Evolutionary conservation across 139 green algal genomes (phyloP).

Genomic region (Yamagishiella unicocca): DNA sequence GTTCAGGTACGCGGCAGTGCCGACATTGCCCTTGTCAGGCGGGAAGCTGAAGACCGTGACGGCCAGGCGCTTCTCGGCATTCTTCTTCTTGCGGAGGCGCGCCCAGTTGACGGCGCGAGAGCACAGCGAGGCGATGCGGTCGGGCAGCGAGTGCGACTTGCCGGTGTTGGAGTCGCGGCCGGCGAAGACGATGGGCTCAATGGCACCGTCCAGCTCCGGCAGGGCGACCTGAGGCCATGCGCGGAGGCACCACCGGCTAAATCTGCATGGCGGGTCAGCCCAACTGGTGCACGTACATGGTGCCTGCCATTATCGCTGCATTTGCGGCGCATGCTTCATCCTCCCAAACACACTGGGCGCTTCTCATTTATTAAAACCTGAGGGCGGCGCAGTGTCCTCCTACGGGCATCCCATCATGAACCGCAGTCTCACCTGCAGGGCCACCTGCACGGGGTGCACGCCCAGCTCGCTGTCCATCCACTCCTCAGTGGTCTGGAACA

Average conservation of each 20-base stretch:
- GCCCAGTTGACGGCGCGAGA: slow-evolving; percentile 97
- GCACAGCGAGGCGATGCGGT: slow-evolving; percentile 92
- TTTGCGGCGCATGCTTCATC: no score
- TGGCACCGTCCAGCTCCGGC: slow-evolving; percentile 97
- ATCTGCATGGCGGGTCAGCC: no score
- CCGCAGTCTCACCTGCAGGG: slow-evolving; percentile 93
- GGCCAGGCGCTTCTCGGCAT: slow-evolving; percentile 94
- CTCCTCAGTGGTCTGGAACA: slow-evolving; percentile 99
- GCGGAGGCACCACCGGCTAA: no score
- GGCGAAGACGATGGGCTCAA: slow-evolving; percentile 99
- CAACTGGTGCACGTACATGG: no score
- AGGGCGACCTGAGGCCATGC: slow-evolving; percentile 98
- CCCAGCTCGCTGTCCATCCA: slow-evolving; percentile 97
- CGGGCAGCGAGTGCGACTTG: slow-evolving; percentile 98
- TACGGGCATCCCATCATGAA: no score
- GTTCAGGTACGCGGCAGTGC: slow-evolving; percentile 99
- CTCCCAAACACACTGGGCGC: no score
- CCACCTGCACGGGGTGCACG: slow-evolving; percentile 98
- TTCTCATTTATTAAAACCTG: no score
- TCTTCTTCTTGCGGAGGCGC: slow-evolving; percentile 91
- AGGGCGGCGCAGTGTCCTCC: no score
- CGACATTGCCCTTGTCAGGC: slow-evolving; percentile 99
- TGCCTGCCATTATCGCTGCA: no score
- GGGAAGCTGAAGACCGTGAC: slow-evolving; percentile 99
- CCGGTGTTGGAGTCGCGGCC: slow-evolving; percentile 95